Base-by-base conservation (phyloP, 192 early-diverging fungal genomes). In the Coemansia sp. region DNA sequence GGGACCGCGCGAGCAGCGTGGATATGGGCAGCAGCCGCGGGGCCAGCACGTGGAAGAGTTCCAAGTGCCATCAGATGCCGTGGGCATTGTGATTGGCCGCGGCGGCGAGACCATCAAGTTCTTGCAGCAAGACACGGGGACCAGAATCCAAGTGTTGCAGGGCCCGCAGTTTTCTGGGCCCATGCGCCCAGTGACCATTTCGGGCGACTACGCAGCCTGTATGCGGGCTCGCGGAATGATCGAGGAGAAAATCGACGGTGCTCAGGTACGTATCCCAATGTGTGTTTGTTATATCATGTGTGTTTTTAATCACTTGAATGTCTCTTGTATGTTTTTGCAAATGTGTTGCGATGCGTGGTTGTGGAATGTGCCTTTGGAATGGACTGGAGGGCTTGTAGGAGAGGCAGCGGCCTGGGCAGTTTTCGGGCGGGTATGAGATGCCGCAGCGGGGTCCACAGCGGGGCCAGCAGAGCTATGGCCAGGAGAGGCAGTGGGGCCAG, bases 81-180 rank as follows among this genome's bases (percentile, higher is more conserved):
- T 81, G 4, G 79, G 73, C 9, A 52, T 81, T 9, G 38, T 81
- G 12, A 81, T 81, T 49, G 79, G 79, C 0, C 58, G 79, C 15
- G 69, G 79, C 11, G 79, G 79, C 25, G 79, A 81, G 48, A 81
- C 69, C 4, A 81, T 81, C 41, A 81, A 76, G 70, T 52, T 63
- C 23, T 10, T 81, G 56, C 73, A 81, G 73, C 73, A 75, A 60
- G 35, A 59, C 3, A 60, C 79, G 8, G 74, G 79, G 0, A 65
- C 70, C 1, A 56, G 70, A 3, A 76, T 81, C 48, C 73, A 81
- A 56, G 68, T 81, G 48, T 62, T 72, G 12, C 79, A 81, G 67
- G 79, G 70, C 3, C 65, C 67, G 8, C 70, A 75, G 25, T 70
- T 62, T 24, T 62, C 56, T 1, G 79, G 63, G 1, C 79, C 79